phyloP scores from a whole-genome alignment of 2,329 filamentous ascomycete genomes.

The Colletotrichum lupini region DNA sequence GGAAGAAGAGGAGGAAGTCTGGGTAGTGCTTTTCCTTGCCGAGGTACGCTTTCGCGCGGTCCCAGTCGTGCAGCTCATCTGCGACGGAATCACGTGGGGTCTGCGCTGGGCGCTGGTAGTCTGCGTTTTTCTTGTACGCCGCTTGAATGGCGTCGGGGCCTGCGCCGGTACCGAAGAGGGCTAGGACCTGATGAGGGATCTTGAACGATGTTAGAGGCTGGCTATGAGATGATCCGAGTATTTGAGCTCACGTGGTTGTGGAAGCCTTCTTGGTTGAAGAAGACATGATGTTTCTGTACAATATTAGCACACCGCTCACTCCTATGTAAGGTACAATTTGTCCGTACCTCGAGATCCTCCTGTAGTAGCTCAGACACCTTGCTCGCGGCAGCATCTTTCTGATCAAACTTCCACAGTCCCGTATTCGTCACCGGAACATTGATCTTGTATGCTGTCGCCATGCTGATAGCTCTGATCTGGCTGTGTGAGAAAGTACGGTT shows the following conservation, averaged over 20 bases:
- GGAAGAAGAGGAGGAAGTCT: conserved; percentile 82
- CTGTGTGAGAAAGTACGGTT: neutral
- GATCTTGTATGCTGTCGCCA: conserved; percentile 62
- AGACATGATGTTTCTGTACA: conserved; percentile 74
- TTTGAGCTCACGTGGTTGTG: conserved; percentile 77
- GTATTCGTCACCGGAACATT: conserved; percentile 59
- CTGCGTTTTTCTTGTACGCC: conserved; percentile 72
- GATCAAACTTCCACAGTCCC: conserved; percentile 58
- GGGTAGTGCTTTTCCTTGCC: conserved; percentile 73
- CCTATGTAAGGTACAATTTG: neutral
- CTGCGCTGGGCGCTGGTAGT: conserved; percentile 71
- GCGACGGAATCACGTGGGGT: conserved; percentile 61
- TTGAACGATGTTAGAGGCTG: conserved; percentile 38
- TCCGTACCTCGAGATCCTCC: conserved; percentile 72
- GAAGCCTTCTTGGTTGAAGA: conserved; percentile 79
- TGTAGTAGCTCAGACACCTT: conserved; percentile 77
- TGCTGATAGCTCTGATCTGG: conserved; percentile 39
- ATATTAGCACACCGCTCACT: neutral
- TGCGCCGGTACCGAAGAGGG: conserved; percentile 81
- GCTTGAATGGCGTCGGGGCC: conserved; percentile 66
- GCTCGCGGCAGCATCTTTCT: conserved; percentile 69
- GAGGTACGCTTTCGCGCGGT: conserved; percentile 67
- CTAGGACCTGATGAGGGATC: conserved; percentile 80
- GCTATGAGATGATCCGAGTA: neutral
- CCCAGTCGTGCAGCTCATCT: conserved; percentile 65